These are phyloP conservation scores for Phytophthora gonapodyides DNA, from an alignment of 352 stramenopile genomes.

Conservation along the genomic window DNA sequence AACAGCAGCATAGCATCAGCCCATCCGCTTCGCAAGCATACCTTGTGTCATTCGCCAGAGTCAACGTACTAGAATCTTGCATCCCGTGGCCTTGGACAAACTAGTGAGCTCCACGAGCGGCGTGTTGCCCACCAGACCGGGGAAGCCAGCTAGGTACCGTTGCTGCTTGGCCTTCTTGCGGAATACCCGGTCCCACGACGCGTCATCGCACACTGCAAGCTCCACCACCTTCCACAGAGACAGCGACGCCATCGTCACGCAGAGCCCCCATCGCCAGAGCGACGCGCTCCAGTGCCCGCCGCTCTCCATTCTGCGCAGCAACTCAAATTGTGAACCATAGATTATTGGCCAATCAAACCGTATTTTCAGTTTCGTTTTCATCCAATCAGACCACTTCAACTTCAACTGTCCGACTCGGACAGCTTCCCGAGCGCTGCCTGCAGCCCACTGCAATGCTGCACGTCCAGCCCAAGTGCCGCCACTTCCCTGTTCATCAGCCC, in stretches of 20 bases:
- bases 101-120: conserved; percentile 91
- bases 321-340: conserved; percentile 30
- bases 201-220: conserved; percentile 26
- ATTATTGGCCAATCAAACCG: conserved; percentile 39
- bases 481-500: conserved; percentile 48
- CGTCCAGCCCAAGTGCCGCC: conserved; percentile 46
- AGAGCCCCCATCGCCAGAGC: conserved; percentile 62
- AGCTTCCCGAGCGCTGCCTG: conserved; percentile 34
- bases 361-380: conserved; percentile 31
- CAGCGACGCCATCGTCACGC: conserved; percentile 62
- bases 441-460: conserved; percentile 40
- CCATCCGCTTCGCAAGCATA: background rate
- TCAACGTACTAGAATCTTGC: conserved; percentile 78
- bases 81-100: conserved; percentile 91
- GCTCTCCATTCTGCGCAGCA: conserved; percentile 27
- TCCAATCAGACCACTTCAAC: conserved; percentile 47
- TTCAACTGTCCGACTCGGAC: conserved; percentile 28
- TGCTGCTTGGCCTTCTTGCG: conserved; percentile 35
- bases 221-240: conserved; percentile 77
- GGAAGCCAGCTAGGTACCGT: conserved; percentile 51
- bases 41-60: background rate
- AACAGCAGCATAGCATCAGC: background rate
- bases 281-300: conserved; percentile 43
- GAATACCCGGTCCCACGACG: conserved; percentile 18
- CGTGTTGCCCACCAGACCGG: conserved; percentile 93